A percentile compares a stretch with the other conserved stretches of the same genome.
Evolutionary conservation across 2,329 filamentous ascomycete species (phyloP).

Genomic region (Colletotrichum godetiae): DNA sequence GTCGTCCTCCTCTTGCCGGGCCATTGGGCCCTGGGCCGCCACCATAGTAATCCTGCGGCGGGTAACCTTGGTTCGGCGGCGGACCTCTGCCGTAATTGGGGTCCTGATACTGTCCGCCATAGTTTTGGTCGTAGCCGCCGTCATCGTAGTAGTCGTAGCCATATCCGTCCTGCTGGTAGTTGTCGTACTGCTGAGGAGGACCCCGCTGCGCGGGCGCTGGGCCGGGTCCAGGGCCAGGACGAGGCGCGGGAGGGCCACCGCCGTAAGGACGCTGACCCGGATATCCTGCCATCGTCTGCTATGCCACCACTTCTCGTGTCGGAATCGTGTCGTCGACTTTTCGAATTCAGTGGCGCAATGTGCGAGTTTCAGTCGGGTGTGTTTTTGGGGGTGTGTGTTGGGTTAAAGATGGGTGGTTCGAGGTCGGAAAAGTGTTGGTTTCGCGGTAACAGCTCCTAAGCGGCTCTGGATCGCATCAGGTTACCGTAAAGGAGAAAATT

Average conservation of each 20-base stretch:
- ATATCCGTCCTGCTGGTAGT: constrained; percentile 56
- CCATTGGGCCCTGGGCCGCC: constrained; percentile 48
- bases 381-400: background rate
- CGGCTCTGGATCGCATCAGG: constrained; percentile 22
- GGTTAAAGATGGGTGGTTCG: background rate
- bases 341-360: constrained; percentile 1
- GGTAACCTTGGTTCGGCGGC: constrained; percentile 50
- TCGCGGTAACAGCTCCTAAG: constrained; percentile 16
- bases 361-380: background rate
- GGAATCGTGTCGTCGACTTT: background rate
- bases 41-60: constrained; percentile 58
- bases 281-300: constrained; percentile 44
- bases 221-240: constrained; percentile 45
- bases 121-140: constrained; percentile 51
- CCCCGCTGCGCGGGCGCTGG: constrained; percentile 41
- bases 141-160: constrained; percentile 58
- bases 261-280: constrained; percentile 60
- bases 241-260: constrained; percentile 55
- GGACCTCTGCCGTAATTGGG: constrained; percentile 56
- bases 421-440: constrained; percentile 20
- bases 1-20: constrained; percentile 53
- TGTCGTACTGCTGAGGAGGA: constrained; percentile 54
- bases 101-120: constrained; percentile 55
- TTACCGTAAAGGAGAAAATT: constrained; percentile 28
- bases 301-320: constrained; percentile 6